Base-by-base conservation (phyloP, 768 basidiomycete species). In the Guyanaporus albipodus region DNA sequence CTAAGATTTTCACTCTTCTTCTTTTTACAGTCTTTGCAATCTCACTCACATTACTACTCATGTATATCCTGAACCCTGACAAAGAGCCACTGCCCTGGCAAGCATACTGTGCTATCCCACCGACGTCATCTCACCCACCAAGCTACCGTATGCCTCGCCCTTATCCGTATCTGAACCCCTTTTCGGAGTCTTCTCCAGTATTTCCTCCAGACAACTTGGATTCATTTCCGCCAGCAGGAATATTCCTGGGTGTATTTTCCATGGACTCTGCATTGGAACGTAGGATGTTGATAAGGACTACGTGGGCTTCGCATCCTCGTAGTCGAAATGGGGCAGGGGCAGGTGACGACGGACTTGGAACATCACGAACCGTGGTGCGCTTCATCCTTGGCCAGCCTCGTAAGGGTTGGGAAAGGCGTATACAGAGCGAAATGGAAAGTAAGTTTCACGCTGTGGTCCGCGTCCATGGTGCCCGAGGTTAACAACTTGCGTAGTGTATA, bases 51-150 rank as follows among this genome's bases (percentile, higher is more conserved):
- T 79, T 93, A 49, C 73, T 90, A 45, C 76, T 97, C 68, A 92
- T 92, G 61, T 87, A 96, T 67, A 78, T 94, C 51, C 78, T 97
- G 61, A 94, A 96, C 64, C 94, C 93, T 48, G 95, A 98, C 76
- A 97, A 96, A 67, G 84, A 87, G 42, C 87, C 92, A 18, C 72
- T 96, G 7, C 93, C 93, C 37, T 98, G 93, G 93, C 82, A 92
- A 56, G 82, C 85, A 18, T 96, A 95, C 64, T 98, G 95, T 68
- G 80, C 87, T 19, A 74, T 82, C 44, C 85, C 85, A 5, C 77
- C 75, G 38, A 55, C 64, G 14, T 60, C 73, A 47, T 71, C 74
- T 52, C 58, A 71, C 42, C 66, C 70, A 59, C 68, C 78, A 41
- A 68, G 72, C 53, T 56, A 76, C 49, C 62, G 71, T 44, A 58